Conservation (phyloP, 2,329 filamentous ascomycete genomes). For the Monilinia aucupariae region DNA sequence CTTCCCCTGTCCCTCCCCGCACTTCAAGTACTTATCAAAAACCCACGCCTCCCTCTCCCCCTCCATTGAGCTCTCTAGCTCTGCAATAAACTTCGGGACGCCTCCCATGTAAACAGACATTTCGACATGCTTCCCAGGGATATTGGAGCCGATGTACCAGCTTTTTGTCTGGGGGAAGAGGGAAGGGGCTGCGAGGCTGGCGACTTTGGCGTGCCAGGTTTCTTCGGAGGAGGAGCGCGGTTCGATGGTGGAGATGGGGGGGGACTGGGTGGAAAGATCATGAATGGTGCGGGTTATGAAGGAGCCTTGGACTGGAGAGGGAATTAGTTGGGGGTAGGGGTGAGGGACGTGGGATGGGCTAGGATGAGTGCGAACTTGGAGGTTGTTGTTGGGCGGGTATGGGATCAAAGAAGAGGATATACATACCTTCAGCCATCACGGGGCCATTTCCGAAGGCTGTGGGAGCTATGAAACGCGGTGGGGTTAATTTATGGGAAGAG, state of each 20-base stretch:
- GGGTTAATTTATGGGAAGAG: neutral
- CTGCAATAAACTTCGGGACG: neutral
- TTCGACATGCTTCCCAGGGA: slow-evolving; percentile 1
- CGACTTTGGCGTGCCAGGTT: neutral
- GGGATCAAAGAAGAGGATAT: no score
- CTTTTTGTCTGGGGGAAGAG: neutral
- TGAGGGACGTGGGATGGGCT: no score
- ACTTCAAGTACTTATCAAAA: neutral
- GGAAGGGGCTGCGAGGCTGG: neutral
- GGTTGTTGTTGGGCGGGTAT: no score
- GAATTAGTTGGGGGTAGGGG: no score
- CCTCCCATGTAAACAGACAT: neutral
- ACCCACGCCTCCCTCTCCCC: neutral
- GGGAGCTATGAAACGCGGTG: neutral
- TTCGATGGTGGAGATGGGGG: neutral
- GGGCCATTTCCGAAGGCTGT: neutral
- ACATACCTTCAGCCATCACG: neutral
- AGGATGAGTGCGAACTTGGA: no score
- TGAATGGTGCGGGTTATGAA: neutral
- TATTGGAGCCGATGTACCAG: slow-evolving; percentile 4
- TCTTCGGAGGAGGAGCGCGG: neutral
- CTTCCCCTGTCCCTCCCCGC: neutral
- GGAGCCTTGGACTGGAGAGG: neutral
- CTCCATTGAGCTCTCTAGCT: neutral
- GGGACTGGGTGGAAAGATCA: neutral